A percentile compares a stretch with the other conserved stretches of the same genome.
phyloP scores from a whole-genome alignment of 1,284 basidiomycete genomes.

The Trametes sp. region DNA sequence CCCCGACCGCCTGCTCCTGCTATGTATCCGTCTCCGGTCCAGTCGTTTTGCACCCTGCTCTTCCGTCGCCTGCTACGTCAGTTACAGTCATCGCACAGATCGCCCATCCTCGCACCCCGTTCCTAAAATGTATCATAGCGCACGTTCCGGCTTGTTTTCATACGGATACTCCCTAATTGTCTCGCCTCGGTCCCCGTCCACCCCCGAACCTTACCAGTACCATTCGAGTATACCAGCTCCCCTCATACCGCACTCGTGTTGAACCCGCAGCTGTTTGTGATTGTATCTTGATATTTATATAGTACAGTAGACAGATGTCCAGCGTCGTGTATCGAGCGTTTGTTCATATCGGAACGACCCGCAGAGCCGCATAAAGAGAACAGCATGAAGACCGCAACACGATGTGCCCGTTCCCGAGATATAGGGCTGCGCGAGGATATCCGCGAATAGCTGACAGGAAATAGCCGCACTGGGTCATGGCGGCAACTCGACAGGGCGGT shows the following conservation, averaged over 20 bases:
- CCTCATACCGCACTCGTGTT: conserved; percentile 9
- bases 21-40: conserved; percentile 2
- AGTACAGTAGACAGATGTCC: conserved; percentile 15
- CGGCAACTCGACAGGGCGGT: too few relatives aligned
- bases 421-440: too few relatives aligned
- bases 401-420: too few relatives aligned
- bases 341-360: background rate
- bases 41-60: conserved; percentile 6
- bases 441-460: too few relatives aligned
- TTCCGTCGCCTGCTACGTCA: conserved; percentile 3
- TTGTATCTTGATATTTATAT: conserved; percentile 22
- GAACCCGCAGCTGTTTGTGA: background rate
- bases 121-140: conserved; percentile 17
- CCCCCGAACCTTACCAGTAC: conserved; percentile 12
- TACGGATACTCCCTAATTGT: conserved; percentile 7
- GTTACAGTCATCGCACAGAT: background rate
- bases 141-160: background rate
- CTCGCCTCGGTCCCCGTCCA: background rate
- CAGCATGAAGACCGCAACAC: too few relatives aligned
- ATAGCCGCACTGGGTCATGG: too few relatives aligned
- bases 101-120: conserved; percentile 6
- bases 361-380: too few relatives aligned
- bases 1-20: background rate
- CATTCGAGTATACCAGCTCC: conserved; percentile 21
- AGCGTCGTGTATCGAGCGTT: background rate